phyloP scores from a whole-genome alignment of 768 basidiomycete species.

The Nidularia sp. region DNA sequence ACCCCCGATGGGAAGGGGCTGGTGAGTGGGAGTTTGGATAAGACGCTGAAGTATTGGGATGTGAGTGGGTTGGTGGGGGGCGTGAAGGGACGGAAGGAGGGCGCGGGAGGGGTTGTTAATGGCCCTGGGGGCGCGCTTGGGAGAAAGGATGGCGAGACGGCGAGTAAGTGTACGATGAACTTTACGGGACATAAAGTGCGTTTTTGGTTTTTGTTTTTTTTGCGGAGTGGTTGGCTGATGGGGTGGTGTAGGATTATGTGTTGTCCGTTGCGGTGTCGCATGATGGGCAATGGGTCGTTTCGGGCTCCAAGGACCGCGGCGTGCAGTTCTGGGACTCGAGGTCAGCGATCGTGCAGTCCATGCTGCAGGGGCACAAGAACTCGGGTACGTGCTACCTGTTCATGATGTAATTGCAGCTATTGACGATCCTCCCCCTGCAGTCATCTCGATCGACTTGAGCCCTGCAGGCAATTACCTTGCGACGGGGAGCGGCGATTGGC shows the following conservation, averaged over 20 bases:
- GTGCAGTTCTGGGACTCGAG: slow-evolving; percentile 92
- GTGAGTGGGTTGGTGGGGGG: slow-evolving; percentile 60
- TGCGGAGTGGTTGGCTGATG: neutral
- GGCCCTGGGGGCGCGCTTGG: slow-evolving; percentile 7
- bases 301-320: slow-evolving; percentile 90
- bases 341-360: slow-evolving; percentile 76
- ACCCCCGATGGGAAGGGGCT: slow-evolving; percentile 87
- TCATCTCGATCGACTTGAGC: slow-evolving; percentile 48
- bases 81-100: slow-evolving; percentile 43
- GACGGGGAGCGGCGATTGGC: slow-evolving; percentile 52
- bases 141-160: slow-evolving; percentile 51
- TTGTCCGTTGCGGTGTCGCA: slow-evolving; percentile 73
- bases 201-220: slow-evolving; percentile 16
- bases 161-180: slow-evolving; percentile 67
- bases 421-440: slow-evolving; percentile 14
- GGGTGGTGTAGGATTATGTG: slow-evolving; percentile 47
- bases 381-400: slow-evolving; percentile 31
- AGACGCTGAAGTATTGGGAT: slow-evolving; percentile 83
- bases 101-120: slow-evolving; percentile 21
- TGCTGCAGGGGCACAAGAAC: slow-evolving; percentile 77
- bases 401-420: neutral
- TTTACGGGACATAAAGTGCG: slow-evolving; percentile 88
- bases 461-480: slow-evolving; percentile 42
- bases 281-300: slow-evolving; percentile 92
- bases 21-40: slow-evolving; percentile 85